These are phyloP conservation scores for Penicillium subrubescens DNA, from an alignment of 495 filamentous ascomycete genomes.

Conservation along the genomic window DNA sequence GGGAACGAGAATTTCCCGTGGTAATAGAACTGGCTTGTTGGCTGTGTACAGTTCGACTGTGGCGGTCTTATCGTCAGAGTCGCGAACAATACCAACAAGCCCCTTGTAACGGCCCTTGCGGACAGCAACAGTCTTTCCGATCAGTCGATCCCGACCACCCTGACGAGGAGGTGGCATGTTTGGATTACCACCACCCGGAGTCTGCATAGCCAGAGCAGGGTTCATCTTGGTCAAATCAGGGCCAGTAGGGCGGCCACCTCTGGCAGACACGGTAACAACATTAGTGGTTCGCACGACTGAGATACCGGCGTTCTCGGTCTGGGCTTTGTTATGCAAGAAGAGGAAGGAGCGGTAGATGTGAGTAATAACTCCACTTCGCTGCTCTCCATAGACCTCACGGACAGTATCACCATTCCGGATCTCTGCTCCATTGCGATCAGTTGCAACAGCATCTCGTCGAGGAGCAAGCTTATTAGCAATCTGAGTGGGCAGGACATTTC, in stretches of 20 bases:
- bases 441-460: conserved; percentile 81
- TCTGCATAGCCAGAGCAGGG: conserved; percentile 70
- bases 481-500: conserved; percentile 84
- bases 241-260: conserved; percentile 72
- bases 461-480: conserved; percentile 83
- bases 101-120: conserved; percentile 87
- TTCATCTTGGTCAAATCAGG: conserved; percentile 93
- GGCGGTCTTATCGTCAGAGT: conserved; percentile 80
- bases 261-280: conserved; percentile 85
- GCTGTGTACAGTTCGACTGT: conserved; percentile 92
- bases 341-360: conserved; percentile 90
- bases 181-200: conserved; percentile 36
- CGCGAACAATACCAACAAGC: conserved; percentile 90
- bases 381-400: conserved; percentile 84
- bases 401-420: conserved; percentile 90
- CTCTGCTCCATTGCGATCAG: conserved; percentile 90
- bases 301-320: conserved; percentile 84
- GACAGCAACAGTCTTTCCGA: conserved; percentile 89
- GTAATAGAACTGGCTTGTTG: conserved; percentile 80
- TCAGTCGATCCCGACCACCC: conserved; percentile 82
- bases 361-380: conserved; percentile 80
- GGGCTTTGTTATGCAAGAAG: conserved; percentile 82
- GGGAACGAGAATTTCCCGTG: conserved; percentile 73
- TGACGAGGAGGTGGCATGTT: conserved; percentile 77
- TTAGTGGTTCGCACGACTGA: conserved; percentile 85